Evolutionary conservation across 495 filamentous ascomycete species (phyloP).

Genomic region (Sordaria brevicollis): DNA sequence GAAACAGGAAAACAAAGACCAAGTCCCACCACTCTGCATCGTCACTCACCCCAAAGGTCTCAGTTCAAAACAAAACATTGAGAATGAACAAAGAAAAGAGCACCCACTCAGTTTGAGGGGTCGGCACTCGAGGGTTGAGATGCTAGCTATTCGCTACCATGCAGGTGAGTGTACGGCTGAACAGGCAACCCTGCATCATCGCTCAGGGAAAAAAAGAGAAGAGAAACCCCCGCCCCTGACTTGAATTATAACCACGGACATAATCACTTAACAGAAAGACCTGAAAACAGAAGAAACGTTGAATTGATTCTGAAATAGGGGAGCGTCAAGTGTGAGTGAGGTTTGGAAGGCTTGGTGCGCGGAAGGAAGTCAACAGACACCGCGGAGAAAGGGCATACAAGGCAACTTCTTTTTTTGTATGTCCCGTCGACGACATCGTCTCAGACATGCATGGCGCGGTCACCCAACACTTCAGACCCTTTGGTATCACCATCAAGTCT

Average conservation of each 20-base stretch:
- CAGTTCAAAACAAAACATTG: not conserved
- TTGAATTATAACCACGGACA: not conserved
- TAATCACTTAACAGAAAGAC: not conserved
- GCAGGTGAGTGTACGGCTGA: not conserved
- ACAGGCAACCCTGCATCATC: not conserved
- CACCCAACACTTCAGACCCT: not conserved
- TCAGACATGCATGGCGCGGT: not conserved
- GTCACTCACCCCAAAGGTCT: not conserved
- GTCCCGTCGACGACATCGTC: too few species aligned
- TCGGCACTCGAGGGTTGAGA: not conserved
- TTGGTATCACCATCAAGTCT: not conserved
- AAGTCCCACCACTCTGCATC: not conserved
- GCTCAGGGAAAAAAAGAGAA: not conserved
- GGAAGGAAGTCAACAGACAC: not conserved
- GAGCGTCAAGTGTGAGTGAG: not conserved
- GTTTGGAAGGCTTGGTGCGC: not conserved
- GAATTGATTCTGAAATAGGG: not conserved
- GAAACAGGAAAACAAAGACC: not conserved
- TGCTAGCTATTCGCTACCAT: not conserved
- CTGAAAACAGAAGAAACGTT: not conserved
- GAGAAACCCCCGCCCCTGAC: not conserved
- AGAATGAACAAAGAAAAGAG: not conserved
- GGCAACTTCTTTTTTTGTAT: not conserved
- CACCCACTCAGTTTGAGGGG: too few species aligned
- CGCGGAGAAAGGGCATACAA: not conserved